These are phyloP conservation scores for Pleurotus cornucopiae DNA, from an alignment of 768 basidiomycete genomes.

Conservation along the genomic window DNA sequence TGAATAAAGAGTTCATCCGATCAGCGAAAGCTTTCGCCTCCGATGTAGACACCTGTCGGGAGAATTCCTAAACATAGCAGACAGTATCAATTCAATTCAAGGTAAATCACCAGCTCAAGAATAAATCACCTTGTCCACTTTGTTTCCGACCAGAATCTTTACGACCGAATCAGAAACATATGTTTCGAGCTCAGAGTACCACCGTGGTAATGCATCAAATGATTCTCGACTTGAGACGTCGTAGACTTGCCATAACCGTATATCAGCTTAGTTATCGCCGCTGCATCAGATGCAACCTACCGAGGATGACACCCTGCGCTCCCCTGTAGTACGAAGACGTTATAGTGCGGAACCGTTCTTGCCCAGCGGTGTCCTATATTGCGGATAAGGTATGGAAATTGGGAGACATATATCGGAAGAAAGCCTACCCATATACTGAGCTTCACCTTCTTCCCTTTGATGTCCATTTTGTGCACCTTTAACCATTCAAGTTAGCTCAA, in stretches of 20 bases:
- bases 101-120: neutral
- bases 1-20: constrained; percentile 79
- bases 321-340: constrained; percentile 94
- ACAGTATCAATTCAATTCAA: neutral
- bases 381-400: neutral
- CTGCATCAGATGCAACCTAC: constrained; percentile 25
- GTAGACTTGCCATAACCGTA: constrained; percentile 57
- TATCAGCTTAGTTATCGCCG: neutral
- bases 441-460: constrained; percentile 82
- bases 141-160: constrained; percentile 94
- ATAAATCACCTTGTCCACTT: constrained; percentile 76
- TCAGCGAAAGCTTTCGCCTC: constrained; percentile 81
- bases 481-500: constrained; percentile 6
- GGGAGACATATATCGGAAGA: neutral
- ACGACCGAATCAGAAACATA: constrained; percentile 84
- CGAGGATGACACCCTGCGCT: constrained; percentile 78
- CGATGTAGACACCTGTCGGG: constrained; percentile 74
- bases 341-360: constrained; percentile 94
- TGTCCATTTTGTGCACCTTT: constrained; percentile 86
- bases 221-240: constrained; percentile 91
- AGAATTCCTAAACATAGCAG: constrained; percentile 62
- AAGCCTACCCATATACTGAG: constrained; percentile 92
- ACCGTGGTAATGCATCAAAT: constrained; percentile 90
- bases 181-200: constrained; percentile 91
- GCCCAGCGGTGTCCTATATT: constrained; percentile 88